Conservation (phyloP, 148 eudicot species). For the Chenopodium suecicum region DNA sequence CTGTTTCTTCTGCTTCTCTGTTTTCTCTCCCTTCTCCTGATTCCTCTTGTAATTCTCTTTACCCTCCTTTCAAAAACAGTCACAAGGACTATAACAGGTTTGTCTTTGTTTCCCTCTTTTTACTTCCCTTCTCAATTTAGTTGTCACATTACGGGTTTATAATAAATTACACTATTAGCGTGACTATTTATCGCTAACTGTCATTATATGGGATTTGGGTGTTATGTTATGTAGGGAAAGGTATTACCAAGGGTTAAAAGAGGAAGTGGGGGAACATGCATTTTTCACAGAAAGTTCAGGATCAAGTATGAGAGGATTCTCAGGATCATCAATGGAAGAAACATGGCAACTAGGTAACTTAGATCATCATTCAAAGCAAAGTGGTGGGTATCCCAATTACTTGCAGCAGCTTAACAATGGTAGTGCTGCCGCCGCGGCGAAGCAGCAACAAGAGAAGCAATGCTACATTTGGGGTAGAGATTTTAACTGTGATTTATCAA, state of each 20-base stretch:
- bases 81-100: constrained; percentile 30
- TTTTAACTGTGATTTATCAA: constrained; percentile 37
- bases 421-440: constrained; percentile 8
- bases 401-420: constrained; percentile 25
- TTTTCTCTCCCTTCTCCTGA: constrained; percentile 33
- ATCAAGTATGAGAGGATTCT: constrained; percentile 34
- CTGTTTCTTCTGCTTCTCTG: constrained; percentile 9
- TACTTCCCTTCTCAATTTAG: neutral
- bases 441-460: constrained; percentile 29
- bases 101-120: neutral
- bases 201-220: neutral
- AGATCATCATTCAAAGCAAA: constrained; percentile 25
- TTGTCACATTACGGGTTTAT: neutral
- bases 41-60: constrained; percentile 30
- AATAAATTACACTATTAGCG: neutral
- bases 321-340: constrained; percentile 32
- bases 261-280: constrained; percentile 47
- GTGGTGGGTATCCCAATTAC: constrained; percentile 30
- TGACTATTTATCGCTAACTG: too few species aligned
- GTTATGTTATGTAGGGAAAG: constrained; percentile 31
- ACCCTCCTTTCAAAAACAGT: constrained; percentile 21
- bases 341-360: constrained; percentile 26
- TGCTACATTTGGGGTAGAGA: constrained; percentile 48
- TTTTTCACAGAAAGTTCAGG: constrained; percentile 43
- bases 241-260: constrained; percentile 40